These are phyloP conservation scores for Penicillium glabrum DNA, from an alignment of 2,329 filamentous ascomycete species.

Conservation along the genomic window DNA sequence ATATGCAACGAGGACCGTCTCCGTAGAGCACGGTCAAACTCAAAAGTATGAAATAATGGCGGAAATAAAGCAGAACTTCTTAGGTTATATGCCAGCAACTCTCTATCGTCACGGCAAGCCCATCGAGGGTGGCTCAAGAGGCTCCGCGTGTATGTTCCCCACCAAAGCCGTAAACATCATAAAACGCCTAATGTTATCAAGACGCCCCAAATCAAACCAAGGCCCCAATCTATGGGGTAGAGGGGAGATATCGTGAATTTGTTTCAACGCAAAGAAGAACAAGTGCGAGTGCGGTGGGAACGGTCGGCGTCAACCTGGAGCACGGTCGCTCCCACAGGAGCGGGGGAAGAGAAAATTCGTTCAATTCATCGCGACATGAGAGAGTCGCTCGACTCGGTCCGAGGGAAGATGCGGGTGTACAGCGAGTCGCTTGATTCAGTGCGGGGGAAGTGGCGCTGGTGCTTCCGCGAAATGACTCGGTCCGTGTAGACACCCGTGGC, in stretches of 20 bases:
- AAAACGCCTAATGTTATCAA: conserved; percentile 19
- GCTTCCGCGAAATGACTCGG: conserved; percentile 35
- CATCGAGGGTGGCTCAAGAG: conserved; percentile 10
- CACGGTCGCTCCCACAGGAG: conserved; percentile 4
- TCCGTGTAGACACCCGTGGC: conserved; percentile 39
- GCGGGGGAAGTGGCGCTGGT: conserved; percentile 37
- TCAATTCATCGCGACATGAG: conserved; percentile 32
- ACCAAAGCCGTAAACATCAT: conserved; percentile 15
- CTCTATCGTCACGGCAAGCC: conserved; percentile 9
- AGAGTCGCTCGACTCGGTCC: conserved; percentile 38
- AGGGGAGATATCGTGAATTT: conserved; percentile 15
- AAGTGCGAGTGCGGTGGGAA: conserved; percentile 2
- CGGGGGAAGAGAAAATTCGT: conserved; percentile 6
- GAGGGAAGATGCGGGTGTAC: conserved; percentile 36
- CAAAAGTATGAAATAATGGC: conserved; percentile 13
- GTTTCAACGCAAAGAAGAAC: conserved; percentile 8
- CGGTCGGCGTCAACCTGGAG: conserved; percentile 9
- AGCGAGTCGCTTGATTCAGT: conserved; percentile 38
- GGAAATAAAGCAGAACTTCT: conserved; percentile 7
- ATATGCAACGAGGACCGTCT: conserved; percentile 21
- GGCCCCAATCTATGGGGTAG: conserved; percentile 8
- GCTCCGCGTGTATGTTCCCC: conserved; percentile 14
- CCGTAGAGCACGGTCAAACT: conserved; percentile 18
- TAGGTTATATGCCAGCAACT: conserved; percentile 15
- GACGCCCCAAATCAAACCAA: conserved; percentile 19